Conservation (phyloP, 768 basidiomycete species). For the Erythrobasidium yunnanense region DNA sequence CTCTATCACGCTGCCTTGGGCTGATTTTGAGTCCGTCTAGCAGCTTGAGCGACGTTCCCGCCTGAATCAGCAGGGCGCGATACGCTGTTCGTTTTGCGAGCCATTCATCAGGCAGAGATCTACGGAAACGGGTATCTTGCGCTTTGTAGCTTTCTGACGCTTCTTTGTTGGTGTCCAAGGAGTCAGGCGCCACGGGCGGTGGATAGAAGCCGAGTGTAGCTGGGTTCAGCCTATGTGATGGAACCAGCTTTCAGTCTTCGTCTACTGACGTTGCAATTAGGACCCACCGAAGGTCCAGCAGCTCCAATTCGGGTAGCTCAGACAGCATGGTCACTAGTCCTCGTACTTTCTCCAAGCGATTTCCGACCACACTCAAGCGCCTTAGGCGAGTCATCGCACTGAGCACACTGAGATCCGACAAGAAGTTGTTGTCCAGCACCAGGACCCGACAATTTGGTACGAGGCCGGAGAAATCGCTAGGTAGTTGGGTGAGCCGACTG, state of each 20-base stretch:
- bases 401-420: constrained; percentile 54
- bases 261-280: background rate
- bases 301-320: constrained; percentile 67
- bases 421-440: constrained; percentile 95
- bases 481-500: constrained; percentile 67
- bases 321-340: constrained; percentile 60
- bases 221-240: constrained; percentile 67
- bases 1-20: background rate
- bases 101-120: constrained; percentile 73
- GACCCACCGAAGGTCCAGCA: constrained; percentile 77
- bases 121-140: constrained; percentile 73
- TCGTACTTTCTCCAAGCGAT: constrained; percentile 61
- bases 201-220: constrained; percentile 93
- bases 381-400: constrained; percentile 62
- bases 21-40: constrained; percentile 75
- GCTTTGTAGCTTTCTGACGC: constrained; percentile 51
- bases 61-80: constrained; percentile 74
- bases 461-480: constrained; percentile 54
- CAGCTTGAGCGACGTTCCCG: constrained; percentile 55
- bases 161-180: constrained; percentile 11
- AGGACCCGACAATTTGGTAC: constrained; percentile 77
- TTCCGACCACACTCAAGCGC: constrained; percentile 75
- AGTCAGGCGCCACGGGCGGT: constrained; percentile 47
- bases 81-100: constrained; percentile 82
- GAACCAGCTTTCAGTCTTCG: background rate